A percentile compares a stretch with the other conserved stretches of the same genome.
phyloP scores from a whole-genome alignment of 2,329 filamentous ascomycete species.

The Stagonosporopsis cucurbitacearum region DNA sequence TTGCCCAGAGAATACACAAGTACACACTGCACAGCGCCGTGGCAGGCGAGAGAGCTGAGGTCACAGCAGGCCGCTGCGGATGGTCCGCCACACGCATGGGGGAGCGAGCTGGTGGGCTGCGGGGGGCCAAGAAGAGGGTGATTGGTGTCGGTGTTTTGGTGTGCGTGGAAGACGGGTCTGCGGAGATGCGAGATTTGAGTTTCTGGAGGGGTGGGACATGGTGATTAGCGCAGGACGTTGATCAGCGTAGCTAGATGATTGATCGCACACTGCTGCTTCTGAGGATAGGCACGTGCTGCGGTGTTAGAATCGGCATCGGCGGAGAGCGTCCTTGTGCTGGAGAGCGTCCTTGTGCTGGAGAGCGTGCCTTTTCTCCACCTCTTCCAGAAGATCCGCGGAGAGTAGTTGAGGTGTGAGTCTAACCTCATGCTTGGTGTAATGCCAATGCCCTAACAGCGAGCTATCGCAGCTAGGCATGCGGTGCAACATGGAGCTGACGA shows the following conservation, averaged over 20 bases:
- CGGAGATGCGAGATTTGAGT: conserved; percentile 1
- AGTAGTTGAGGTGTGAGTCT: background rate
- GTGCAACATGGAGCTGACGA: conserved; percentile 14
- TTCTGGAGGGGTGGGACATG: background rate
- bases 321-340: conserved; percentile 5
- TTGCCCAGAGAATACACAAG: conserved; percentile 1
- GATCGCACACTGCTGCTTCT: background rate
- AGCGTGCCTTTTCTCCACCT: conserved; percentile 3
- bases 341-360: conserved; percentile 5
- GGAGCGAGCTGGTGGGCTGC: conserved; percentile 1
- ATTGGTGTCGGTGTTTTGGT: conserved; percentile 3
- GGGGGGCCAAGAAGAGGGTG: background rate
- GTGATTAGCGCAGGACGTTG: background rate
- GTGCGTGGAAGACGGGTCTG: background rate
- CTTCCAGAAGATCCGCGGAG: conserved; percentile 4
- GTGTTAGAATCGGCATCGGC: no score
- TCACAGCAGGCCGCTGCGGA: conserved; percentile 14
- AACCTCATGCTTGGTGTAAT: background rate
- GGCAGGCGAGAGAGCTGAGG: conserved; percentile 5
- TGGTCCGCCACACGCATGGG: background rate
- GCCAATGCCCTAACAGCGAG: conserved; percentile 6
- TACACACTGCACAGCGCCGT: no score
- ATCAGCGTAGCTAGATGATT: background rate
- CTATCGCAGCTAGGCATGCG: conserved; percentile 1
- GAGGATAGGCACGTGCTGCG: background rate